A percentile compares a stretch with the other conserved stretches of the same genome.
Evolutionary conservation across 2,329 filamentous ascomycete genomes (phyloP).

Genomic region (Neonectria neomacrospora): DNA sequence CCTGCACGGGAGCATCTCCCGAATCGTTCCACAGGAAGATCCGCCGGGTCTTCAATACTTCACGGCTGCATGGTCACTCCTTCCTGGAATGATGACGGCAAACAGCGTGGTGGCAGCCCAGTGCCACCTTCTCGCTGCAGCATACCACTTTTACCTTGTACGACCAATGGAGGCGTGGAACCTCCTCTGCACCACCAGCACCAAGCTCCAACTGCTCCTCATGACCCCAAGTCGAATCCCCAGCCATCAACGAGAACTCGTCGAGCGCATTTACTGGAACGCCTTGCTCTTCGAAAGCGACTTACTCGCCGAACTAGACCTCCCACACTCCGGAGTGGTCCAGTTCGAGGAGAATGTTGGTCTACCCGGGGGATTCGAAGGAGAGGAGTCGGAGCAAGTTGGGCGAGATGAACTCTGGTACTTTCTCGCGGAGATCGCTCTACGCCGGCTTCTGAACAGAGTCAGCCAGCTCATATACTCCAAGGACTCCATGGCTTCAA

Average conservation of each 20-base stretch:
- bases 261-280: slow-evolving; percentile 87
- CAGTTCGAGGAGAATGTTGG: slow-evolving; percentile 85
- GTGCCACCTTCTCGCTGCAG: slow-evolving; percentile 82
- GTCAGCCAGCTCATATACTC: slow-evolving; percentile 85
- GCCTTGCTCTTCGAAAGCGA: slow-evolving; percentile 83
- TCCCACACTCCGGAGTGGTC: slow-evolving; percentile 85
- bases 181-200: slow-evolving; percentile 80
- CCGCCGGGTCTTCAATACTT: slow-evolving; percentile 83
- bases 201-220: slow-evolving; percentile 82
- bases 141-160: slow-evolving; percentile 85
- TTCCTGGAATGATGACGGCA: slow-evolving; percentile 82
- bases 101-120: slow-evolving; percentile 83
- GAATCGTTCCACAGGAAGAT: slow-evolving; percentile 74
- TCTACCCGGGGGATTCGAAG: slow-evolving; percentile 80
- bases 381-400: slow-evolving; percentile 70
- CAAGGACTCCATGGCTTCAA: slow-evolving; percentile 76
- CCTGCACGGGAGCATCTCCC: slow-evolving; percentile 79
- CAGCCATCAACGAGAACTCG: slow-evolving; percentile 75
- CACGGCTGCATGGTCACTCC: slow-evolving; percentile 79
- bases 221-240: slow-evolving; percentile 79
- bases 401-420: slow-evolving; percentile 87
- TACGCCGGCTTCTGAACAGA: slow-evolving; percentile 79
- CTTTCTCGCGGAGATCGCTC: slow-evolving; percentile 83
- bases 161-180: slow-evolving; percentile 87
- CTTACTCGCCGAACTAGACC: slow-evolving; percentile 80